phyloP scores from a whole-genome alignment of 352 stramenopile genomes.

The Phytophthora colocasiae region DNA sequence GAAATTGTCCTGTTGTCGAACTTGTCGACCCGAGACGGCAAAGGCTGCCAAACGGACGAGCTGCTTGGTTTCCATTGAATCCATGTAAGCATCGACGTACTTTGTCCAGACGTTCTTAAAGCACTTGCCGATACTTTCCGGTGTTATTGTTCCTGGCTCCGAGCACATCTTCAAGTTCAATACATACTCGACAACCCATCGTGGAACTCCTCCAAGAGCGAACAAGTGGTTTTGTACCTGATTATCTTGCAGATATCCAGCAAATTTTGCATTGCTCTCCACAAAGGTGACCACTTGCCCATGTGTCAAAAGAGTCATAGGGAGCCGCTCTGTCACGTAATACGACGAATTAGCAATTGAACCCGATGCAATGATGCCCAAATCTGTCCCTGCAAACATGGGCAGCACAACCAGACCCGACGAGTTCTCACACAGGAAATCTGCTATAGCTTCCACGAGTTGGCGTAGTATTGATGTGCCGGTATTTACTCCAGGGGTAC shows the following conservation, averaged over 20 bases:
- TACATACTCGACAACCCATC: constrained; percentile 18
- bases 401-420: constrained; percentile 13
- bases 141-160: not conserved
- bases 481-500: not conserved
- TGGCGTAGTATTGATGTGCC: constrained; percentile 15
- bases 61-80: not conserved
- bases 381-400: constrained; percentile 26
- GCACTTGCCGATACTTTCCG: constrained; percentile 13
- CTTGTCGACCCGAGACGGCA: constrained; percentile 1
- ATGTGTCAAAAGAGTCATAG: constrained; percentile 37
- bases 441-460: constrained; percentile 7
- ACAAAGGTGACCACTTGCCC: constrained; percentile 37
- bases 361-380: constrained; percentile 18
- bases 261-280: constrained; percentile 6
- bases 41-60: constrained; percentile 18
- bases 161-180: not conserved
- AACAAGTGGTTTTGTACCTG: constrained; percentile 11
- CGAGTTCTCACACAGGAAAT: not conserved
- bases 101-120: constrained; percentile 7
- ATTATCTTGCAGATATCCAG: not conserved
- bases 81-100: constrained; percentile 6
- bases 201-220: constrained; percentile 15
- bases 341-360: constrained; percentile 37
- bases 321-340: constrained; percentile 28
- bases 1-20: not conserved